These are phyloP conservation scores for Neurospora sp. DNA, from an alignment of 495 filamentous ascomycete genomes.

Conservation along the genomic window DNA sequence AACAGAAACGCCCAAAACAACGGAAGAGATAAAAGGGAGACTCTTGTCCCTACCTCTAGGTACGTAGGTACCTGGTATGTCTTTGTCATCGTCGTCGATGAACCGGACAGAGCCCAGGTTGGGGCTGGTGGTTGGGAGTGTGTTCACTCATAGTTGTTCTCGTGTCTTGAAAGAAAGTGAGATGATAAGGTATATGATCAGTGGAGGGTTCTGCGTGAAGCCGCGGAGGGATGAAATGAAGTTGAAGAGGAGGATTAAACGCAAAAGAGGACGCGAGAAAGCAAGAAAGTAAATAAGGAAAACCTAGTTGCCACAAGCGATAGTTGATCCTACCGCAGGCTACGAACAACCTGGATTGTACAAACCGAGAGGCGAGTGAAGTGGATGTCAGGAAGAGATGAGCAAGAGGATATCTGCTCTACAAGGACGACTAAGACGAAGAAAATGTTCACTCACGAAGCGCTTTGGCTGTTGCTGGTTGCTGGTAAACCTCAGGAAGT, in stretches of 20 bases:
- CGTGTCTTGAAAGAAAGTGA: not conserved
- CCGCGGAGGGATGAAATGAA: not conserved
- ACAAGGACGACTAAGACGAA: not conserved
- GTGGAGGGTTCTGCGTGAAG: not conserved
- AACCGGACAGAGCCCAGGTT: too few species aligned
- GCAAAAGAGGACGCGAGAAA: not conserved
- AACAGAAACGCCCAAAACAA: too few species aligned
- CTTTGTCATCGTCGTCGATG: too few species aligned
- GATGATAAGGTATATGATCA: not conserved
- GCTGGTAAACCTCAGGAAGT: not conserved
- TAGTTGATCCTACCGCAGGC: not conserved
- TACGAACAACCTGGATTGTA: not conserved
- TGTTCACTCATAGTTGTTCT: too few species aligned
- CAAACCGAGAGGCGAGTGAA: not conserved
- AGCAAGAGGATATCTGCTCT: not conserved
- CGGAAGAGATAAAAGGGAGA: too few species aligned
- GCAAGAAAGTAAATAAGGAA: not conserved
- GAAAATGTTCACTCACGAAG: not conserved
- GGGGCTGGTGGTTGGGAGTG: too few species aligned
- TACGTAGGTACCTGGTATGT: too few species aligned
- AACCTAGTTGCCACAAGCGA: not conserved
- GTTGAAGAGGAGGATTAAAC: not conserved
- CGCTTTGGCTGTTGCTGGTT: not conserved
- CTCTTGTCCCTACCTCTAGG: too few species aligned
- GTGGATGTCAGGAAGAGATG: not conserved